Percentiles rank a stretch among this genome's conserved stretches.
These are phyloP conservation scores for Millerago galiae DNA, from an alignment of 805 yeast species.

Conservation along the genomic window DNA sequence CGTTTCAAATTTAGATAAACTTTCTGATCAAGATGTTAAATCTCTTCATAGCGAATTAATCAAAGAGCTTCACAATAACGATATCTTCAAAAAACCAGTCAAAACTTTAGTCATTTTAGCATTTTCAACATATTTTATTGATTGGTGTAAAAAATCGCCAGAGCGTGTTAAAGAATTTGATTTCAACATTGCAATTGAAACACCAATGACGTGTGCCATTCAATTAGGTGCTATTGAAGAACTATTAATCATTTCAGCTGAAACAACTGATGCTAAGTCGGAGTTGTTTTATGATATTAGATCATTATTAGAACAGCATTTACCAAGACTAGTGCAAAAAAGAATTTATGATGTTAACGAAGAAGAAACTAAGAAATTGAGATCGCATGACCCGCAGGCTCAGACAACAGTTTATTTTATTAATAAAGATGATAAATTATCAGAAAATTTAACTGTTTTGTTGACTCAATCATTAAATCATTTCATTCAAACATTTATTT, in stretches of 20 bases:
- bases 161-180: conserved; percentile 40
- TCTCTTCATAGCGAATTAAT: conserved; percentile 31
- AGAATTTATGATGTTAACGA: conserved; percentile 47
- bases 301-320: conserved; percentile 56
- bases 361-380: conserved; percentile 31
- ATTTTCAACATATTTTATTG: conserved; percentile 52
- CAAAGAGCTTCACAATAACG: conserved; percentile 32
- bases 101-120: conserved; percentile 42
- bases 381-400: conserved; percentile 18
- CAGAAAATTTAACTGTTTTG: conserved; percentile 20
- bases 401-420: conserved; percentile 17
- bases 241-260: conserved; percentile 54
- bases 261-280: conserved; percentile 39
- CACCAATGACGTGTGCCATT: conserved; percentile 52
- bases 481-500: conserved; percentile 50
- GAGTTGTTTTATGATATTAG: conserved; percentile 59
- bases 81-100: conserved; percentile 41
- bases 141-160: conserved; percentile 56
- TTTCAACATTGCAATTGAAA: conserved; percentile 49
- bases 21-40: conserved; percentile 33
- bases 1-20: conserved; percentile 31
- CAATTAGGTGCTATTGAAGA: conserved; percentile 69
- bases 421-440: conserved; percentile 16
- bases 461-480: conserved; percentile 39
- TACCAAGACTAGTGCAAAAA: conserved; percentile 50